Evolutionary conservation across 768 basidiomycete species (phyloP).

Genomic region (Hericium erinaceus): DNA sequence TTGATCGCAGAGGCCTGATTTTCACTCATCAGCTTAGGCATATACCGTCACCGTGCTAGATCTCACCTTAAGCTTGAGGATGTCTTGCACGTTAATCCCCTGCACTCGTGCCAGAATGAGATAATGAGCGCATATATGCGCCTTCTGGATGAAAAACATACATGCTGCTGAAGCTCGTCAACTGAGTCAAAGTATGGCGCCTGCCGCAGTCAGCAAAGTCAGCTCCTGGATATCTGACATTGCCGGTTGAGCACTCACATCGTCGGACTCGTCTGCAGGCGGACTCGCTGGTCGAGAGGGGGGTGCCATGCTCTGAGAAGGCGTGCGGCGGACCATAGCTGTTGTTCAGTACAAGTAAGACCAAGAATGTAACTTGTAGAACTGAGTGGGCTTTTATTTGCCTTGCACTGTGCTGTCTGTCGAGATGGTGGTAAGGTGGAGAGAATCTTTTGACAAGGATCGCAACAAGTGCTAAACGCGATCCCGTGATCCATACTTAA

Average conservation of each 20-base stretch:
- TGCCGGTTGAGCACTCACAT: background rate
- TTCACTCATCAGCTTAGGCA: background rate
- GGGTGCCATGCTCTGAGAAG: conserved; percentile 1
- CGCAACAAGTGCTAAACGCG: too few relatives aligned
- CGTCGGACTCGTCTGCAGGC: background rate
- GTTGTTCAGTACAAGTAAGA: too few relatives aligned
- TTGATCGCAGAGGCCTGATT: conserved; percentile 68
- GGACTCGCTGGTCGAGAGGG: conserved; percentile 1
- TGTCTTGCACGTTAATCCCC: conserved; percentile 96
- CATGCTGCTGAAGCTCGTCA: conserved; percentile 24
- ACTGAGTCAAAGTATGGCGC: conserved; percentile 19
- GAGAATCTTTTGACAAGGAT: background rate
- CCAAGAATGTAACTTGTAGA: too few relatives aligned
- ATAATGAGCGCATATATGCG: conserved; percentile 8
- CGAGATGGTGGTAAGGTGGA: background rate
- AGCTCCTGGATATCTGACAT: background rate
- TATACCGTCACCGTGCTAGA: conserved; percentile 7
- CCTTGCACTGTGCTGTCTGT: too few relatives aligned
- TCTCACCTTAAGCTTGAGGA: conserved; percentile 78
- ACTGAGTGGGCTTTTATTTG: too few relatives aligned
- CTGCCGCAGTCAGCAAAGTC: conserved; percentile 4
- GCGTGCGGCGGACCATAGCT: background rate
- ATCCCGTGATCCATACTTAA: too few relatives aligned
- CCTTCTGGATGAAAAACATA: conserved; percentile 4
- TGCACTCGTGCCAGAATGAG: conserved; percentile 20